These are phyloP conservation scores for Vanilla planifolia DNA, from an alignment of 106 monocot species.

Conservation along the genomic window DNA sequence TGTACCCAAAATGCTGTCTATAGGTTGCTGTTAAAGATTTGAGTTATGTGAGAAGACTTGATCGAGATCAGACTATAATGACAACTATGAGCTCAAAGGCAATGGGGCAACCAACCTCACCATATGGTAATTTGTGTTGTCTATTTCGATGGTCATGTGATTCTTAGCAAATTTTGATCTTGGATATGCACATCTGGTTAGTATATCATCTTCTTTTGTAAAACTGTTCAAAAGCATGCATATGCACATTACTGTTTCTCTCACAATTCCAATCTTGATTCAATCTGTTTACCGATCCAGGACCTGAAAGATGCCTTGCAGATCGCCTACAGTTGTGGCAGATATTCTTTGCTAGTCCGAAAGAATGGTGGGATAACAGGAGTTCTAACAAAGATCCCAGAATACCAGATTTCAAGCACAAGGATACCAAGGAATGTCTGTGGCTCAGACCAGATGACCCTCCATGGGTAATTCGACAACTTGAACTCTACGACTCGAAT, in stretches of 20 bases:
- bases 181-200: not conserved
- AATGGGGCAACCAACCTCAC: not conserved
- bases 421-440: constrained; percentile 54
- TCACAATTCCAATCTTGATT: not conserved
- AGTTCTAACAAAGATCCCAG: constrained; percentile 11
- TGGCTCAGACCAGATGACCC: constrained; percentile 62
- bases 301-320: constrained; percentile 15
- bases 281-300: not conserved
- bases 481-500: constrained; percentile 55
- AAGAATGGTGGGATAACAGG: constrained; percentile 90
- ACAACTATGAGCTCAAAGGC: not conserved
- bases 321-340: constrained; percentile 63
- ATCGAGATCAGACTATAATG: constrained; percentile 9
- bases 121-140: constrained; percentile 5
- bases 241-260: not conserved
- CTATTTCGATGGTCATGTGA: not conserved
- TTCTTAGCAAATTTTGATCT: not conserved
- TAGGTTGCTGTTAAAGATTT: constrained; percentile 39
- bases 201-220: not conserved
- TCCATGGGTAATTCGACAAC: constrained; percentile 78
- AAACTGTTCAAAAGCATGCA: not conserved
- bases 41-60: constrained; percentile 27
- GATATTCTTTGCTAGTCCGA: constrained; percentile 67
- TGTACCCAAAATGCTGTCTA: not conserved
- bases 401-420: constrained; percentile 72